Percentiles rank a stretch among this genome's conserved stretches.
These are phyloP conservation scores for Hydrangea macrophylla DNA, from an alignment of 148 eudicot species.

Conservation along the genomic window DNA sequence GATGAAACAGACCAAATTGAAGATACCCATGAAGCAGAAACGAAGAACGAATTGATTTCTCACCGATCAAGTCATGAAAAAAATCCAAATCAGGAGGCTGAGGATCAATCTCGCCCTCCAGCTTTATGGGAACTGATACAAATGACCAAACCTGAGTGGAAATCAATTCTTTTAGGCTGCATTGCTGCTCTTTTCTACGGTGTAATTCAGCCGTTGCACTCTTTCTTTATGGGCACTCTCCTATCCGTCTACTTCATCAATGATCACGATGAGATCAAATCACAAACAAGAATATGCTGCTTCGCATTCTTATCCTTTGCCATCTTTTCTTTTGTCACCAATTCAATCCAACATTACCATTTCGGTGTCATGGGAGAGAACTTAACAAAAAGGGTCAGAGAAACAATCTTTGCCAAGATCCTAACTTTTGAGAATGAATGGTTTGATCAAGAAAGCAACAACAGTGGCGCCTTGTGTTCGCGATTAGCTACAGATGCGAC, in stretches of 20 bases:
- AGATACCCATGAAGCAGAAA: background rate
- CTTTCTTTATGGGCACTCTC: slow-evolving; percentile 5
- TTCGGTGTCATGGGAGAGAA: slow-evolving; percentile 20
- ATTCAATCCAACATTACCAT: slow-evolving; percentile 18
- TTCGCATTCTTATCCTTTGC: slow-evolving; percentile 6
- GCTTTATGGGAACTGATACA: slow-evolving; percentile 4
- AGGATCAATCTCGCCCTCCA: slow-evolving; percentile 2
- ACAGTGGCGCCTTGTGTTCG: slow-evolving; percentile 21
- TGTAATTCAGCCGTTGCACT: slow-evolving; percentile 8
- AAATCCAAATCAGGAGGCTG: background rate
- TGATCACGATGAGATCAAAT: slow-evolving; percentile 11
- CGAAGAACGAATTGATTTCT: background rate
- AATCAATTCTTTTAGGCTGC: slow-evolving; percentile 2
- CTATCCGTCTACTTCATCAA: slow-evolving; percentile 14
- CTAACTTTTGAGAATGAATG: slow-evolving; percentile 23
- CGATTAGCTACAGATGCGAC: slow-evolving; percentile 15
- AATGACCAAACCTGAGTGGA: slow-evolving; percentile 13
- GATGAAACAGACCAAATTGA: background rate
- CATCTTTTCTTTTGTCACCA: slow-evolving; percentile 3
- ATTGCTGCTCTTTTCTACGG: slow-evolving; percentile 3
- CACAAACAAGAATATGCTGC: slow-evolving; percentile 8
- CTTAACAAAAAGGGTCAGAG: slow-evolving; percentile 17
- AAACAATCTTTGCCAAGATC: slow-evolving; percentile 10
- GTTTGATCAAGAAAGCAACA: slow-evolving; percentile 25
- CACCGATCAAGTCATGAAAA: background rate